phyloP scores from a whole-genome alignment of 2,329 filamentous ascomycete genomes.

The Colletotrichum horii region DNA sequence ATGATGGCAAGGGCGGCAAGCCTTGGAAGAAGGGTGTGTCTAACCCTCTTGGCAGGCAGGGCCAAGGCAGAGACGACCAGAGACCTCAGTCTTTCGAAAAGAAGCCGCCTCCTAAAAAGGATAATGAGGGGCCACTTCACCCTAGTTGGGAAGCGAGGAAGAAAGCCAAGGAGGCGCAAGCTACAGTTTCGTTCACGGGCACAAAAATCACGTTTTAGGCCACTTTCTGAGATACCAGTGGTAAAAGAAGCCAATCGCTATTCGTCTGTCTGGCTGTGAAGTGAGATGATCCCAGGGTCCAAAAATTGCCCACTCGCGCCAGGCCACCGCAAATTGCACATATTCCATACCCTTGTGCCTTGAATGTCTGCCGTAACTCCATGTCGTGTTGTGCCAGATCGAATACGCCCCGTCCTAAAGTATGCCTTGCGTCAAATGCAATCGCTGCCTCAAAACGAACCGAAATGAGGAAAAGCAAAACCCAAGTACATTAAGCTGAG shows the following conservation, averaged over 20 bases:
- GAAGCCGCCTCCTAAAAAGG: conserved; percentile 42
- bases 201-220: conserved; percentile 51
- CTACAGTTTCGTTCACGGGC: conserved; percentile 58
- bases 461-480: not conserved
- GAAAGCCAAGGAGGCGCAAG: conserved; percentile 62
- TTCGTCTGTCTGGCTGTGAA: not conserved
- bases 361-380: not conserved
- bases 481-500: not conserved
- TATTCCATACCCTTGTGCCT: not conserved
- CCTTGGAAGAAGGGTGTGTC: conserved; percentile 60
- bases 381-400: not conserved
- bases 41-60: conserved; percentile 34
- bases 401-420: not conserved
- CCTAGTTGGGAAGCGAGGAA: conserved; percentile 70
- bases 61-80: conserved; percentile 20
- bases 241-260: not conserved
- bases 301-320: not conserved
- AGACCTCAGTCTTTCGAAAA: conserved; percentile 33
- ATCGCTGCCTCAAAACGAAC: not conserved
- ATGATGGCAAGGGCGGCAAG: conserved; percentile 47
- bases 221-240: not conserved
- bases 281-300: not conserved
- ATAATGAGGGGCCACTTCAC: conserved; percentile 62
- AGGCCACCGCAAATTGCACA: not conserved
- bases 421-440: not conserved